These are phyloP conservation scores for Termitomyces sp. DNA, from an alignment of 768 basidiomycete species.

Conservation along the genomic window DNA sequence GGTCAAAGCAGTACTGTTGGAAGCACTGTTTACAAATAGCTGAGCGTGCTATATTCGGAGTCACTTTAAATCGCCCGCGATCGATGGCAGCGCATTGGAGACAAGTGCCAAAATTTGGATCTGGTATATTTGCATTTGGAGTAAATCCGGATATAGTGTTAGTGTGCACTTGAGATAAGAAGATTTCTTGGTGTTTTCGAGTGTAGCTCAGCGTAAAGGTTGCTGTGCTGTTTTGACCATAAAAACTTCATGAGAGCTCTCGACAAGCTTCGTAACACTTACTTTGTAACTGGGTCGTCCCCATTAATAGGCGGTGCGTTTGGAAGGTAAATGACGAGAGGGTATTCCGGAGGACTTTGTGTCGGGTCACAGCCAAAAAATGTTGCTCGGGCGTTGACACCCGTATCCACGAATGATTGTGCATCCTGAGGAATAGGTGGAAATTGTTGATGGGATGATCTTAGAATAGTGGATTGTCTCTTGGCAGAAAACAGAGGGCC, in stretches of 20 bases:
- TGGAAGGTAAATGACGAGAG: conserved; percentile 72
- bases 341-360: conserved; percentile 50
- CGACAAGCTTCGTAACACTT: conserved; percentile 11
- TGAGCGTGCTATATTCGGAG: conserved; percentile 36
- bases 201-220: conserved; percentile 65
- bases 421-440: conserved; percentile 58
- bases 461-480: conserved; percentile 42
- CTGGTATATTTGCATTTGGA: conserved; percentile 55
- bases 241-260: not conserved
- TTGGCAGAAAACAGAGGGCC: conserved; percentile 41
- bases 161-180: conserved; percentile 58
- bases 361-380: conserved; percentile 77
- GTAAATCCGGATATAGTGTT: conserved; percentile 60
- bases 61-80: conserved; percentile 42
- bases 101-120: conserved; percentile 63
- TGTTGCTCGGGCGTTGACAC: conserved; percentile 64
- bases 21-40: conserved; percentile 43
- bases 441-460: conserved; percentile 53
- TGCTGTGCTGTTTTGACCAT: conserved; percentile 37
- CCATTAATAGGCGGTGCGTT: conserved; percentile 71
- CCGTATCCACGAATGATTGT: conserved; percentile 51
- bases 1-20: conserved; percentile 53
- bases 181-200: conserved; percentile 46
- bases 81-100: conserved; percentile 64
- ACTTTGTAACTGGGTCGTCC: conserved; percentile 65